These are phyloP conservation scores for Penicillium samsonianum DNA, from an alignment of 495 filamentous ascomycete species.

Conservation along the genomic window DNA sequence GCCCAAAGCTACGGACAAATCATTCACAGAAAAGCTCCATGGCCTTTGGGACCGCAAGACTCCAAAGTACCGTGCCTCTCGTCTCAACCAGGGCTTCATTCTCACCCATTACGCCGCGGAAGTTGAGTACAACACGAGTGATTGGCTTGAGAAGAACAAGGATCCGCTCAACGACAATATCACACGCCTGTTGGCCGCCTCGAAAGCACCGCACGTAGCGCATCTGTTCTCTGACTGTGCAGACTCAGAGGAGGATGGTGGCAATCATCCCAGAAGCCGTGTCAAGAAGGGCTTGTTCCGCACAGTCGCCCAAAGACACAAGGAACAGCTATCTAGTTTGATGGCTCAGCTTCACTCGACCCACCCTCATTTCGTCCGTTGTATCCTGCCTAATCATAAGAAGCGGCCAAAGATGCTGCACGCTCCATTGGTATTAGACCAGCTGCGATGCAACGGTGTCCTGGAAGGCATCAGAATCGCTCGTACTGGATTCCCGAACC, in stretches of 20 bases:
- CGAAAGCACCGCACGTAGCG: slow-evolving; percentile 79
- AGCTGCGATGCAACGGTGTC: slow-evolving; percentile 97
- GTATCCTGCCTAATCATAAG: slow-evolving; percentile 97
- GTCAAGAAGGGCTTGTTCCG: slow-evolving; percentile 98
- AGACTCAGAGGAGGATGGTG: slow-evolving; percentile 69
- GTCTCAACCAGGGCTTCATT: slow-evolving; percentile 89
- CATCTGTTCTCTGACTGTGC: slow-evolving; percentile 85
- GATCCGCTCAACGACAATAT: slow-evolving; percentile 97
- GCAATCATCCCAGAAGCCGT: slow-evolving; percentile 66
- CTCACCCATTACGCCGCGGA: slow-evolving; percentile 99
- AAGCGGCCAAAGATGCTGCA: slow-evolving; percentile 94
- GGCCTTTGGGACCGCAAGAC: slow-evolving; percentile 96
- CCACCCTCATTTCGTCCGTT: slow-evolving; percentile 97
- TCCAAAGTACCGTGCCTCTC: slow-evolving; percentile 84
- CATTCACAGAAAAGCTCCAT: slow-evolving; percentile 96
- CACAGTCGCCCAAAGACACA: slow-evolving; percentile 95
- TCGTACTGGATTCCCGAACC: slow-evolving; percentile 96
- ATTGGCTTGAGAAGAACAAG: slow-evolving; percentile 99
- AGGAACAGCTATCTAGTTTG: slow-evolving; percentile 90
- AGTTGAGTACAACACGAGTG: slow-evolving; percentile 93
- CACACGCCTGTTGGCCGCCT: slow-evolving; percentile 81
- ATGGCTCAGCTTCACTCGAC: slow-evolving; percentile 97
- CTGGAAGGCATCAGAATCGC: slow-evolving; percentile 97
- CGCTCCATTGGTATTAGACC: slow-evolving; percentile 87
- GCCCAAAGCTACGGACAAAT: slow-evolving; percentile 97